Evolutionary conservation across 2,329 filamentous ascomycete species (phyloP).

Genomic region (Penicillium sp.): DNA sequence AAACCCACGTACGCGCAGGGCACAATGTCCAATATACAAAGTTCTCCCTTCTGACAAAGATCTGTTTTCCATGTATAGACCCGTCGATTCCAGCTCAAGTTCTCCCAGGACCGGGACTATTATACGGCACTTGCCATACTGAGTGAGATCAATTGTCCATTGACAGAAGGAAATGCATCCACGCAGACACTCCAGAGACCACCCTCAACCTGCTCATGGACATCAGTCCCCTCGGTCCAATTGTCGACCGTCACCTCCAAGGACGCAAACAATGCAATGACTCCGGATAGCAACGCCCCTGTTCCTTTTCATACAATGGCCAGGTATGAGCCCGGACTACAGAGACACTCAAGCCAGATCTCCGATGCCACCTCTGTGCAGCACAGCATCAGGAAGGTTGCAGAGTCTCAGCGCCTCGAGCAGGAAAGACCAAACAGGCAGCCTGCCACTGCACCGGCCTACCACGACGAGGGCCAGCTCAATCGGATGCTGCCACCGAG

Average conservation of each 20-base stretch:
- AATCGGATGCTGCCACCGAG: slow-evolving; percentile 41
- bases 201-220: slow-evolving; percentile 29
- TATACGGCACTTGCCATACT: slow-evolving; percentile 41
- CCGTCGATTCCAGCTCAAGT: slow-evolving; percentile 46
- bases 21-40: neutral
- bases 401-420: neutral
- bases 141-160: slow-evolving; percentile 41
- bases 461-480: slow-evolving; percentile 28
- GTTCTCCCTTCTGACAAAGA: neutral
- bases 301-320: slow-evolving; percentile 4
- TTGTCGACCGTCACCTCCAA: slow-evolving; percentile 7
- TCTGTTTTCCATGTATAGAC: slow-evolving; percentile 25
- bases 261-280: neutral
- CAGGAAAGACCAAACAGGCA: slow-evolving; percentile 1
- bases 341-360: slow-evolving; percentile 1
- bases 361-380: neutral
- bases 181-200: slow-evolving; percentile 13
- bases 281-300: slow-evolving; percentile 5
- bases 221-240: slow-evolving; percentile 8
- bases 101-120: slow-evolving; percentile 39
- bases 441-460: slow-evolving; percentile 27
- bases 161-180: slow-evolving; percentile 36
- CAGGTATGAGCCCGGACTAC: neutral
- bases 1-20: slow-evolving; percentile 26
- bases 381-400: neutral